Evolutionary conservation across 495 filamentous ascomycete species (phyloP).

Genomic region (Aspergillus affinis): DNA sequence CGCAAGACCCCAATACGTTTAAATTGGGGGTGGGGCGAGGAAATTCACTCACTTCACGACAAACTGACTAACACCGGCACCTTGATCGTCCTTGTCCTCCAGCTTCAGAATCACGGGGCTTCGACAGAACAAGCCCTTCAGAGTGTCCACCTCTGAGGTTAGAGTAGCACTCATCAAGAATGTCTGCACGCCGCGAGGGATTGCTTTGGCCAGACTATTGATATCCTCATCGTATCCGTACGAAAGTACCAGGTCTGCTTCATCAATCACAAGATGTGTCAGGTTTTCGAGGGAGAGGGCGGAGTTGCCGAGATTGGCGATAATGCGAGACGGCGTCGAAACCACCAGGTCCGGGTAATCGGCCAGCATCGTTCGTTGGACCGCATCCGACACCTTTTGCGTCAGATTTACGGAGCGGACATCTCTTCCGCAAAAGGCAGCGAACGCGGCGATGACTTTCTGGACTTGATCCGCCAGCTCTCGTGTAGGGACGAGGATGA

Average conservation of each 20-base stretch:
- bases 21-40: too few species aligned
- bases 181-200: constrained; percentile 85
- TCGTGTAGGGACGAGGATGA: constrained; percentile 90
- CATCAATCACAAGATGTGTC: constrained; percentile 84
- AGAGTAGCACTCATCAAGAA: constrained; percentile 93
- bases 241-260: constrained; percentile 90
- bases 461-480: constrained; percentile 91
- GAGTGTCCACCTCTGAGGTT: constrained; percentile 75
- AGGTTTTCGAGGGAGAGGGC: constrained; percentile 69
- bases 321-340: constrained; percentile 78
- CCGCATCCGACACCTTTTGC: constrained; percentile 80
- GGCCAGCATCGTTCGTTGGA: constrained; percentile 81
- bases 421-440: constrained; percentile 79
- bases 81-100: constrained; percentile 69
- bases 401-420: constrained; percentile 81
- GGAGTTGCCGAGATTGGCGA: constrained; percentile 66
- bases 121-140: constrained; percentile 85
- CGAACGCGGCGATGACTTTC: constrained; percentile 67
- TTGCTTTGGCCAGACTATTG: constrained; percentile 65
- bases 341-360: constrained; percentile 86
- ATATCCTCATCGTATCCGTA: constrained; percentile 95
- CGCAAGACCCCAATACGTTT: too few species aligned
- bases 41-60: constrained; percentile 63
- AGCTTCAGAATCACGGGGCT: constrained; percentile 77
- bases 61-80: constrained; percentile 77